Evolutionary conservation across 345 rosid genomes (phyloP).

Genomic region (Rhodamnia argentea): DNA sequence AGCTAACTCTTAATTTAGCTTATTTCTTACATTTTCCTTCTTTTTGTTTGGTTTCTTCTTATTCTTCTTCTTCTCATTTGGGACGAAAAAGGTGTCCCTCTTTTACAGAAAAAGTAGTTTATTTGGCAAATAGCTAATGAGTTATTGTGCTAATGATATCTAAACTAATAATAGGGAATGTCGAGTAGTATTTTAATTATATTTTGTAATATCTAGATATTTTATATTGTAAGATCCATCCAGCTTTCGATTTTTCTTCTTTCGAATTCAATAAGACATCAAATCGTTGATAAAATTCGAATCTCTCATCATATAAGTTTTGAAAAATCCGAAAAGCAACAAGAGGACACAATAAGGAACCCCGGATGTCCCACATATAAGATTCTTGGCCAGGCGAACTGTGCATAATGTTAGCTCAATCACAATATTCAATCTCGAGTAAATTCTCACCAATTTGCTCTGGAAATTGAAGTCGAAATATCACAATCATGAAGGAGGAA

Average conservation of each 20-base stretch:
- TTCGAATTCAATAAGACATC: too few species aligned
- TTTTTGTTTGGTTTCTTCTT: not conserved
- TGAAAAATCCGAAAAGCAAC: too few species aligned
- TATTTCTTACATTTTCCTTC: not conserved
- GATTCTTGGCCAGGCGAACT: too few species aligned
- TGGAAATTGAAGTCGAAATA: not conserved
- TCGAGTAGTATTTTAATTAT: too few species aligned
- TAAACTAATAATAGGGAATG: not conserved
- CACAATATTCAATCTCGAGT: not conserved
- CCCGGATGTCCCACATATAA: too few species aligned
- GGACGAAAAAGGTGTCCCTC: not conserved
- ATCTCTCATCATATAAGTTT: too few species aligned
- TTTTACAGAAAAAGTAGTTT: not conserved
- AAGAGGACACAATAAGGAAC: too few species aligned
- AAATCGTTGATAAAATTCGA: too few species aligned
- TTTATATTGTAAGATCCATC: too few species aligned
- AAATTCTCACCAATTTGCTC: not conserved
- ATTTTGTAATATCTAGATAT: too few species aligned
- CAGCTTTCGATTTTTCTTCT: too few species aligned
- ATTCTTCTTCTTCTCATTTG: not conserved
- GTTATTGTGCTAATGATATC: not conserved
- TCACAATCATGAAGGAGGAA: not conserved
- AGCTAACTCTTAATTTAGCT: not conserved
- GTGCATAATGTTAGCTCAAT: not conserved
- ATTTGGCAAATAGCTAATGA: rapidly evolving